Evolutionary conservation across 2,329 filamentous ascomycete species (phyloP).

Genomic region (Fusarium dlaminii): DNA sequence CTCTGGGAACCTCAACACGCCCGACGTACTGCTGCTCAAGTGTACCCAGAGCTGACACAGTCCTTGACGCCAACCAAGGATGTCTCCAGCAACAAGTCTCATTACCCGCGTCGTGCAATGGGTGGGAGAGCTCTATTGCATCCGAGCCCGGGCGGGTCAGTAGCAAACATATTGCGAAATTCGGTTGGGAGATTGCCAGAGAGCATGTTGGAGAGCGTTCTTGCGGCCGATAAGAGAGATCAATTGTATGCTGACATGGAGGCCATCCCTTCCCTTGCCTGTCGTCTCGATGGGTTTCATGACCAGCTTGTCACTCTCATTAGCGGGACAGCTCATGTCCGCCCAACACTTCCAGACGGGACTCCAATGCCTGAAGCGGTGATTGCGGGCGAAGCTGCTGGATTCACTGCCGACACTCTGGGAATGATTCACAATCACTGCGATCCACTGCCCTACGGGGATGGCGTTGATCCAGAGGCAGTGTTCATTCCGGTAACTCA

Average conservation of each 20-base stretch:
- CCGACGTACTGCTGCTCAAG: neutral
- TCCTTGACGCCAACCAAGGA: fast-evolving
- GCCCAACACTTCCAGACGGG: neutral
- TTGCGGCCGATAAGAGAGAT: neutral
- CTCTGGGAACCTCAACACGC: neutral
- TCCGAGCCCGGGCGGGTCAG: neutral
- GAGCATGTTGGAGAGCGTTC: neutral
- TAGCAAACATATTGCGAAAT: neutral
- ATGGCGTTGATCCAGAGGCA: neutral
- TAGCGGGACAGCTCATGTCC: neutral
- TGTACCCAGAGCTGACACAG: neutral
- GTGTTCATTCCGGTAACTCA: neutral
- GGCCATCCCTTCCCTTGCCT: neutral
- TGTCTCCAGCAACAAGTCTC: neutral
- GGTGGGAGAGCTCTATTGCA: neutral
- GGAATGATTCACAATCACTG: neutral
- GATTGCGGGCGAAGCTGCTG: fast-evolving
- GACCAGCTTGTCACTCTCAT: neutral
- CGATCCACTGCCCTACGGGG: neutral
- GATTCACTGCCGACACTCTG: neutral
- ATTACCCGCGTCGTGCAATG: neutral
- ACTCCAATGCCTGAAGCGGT: neutral
- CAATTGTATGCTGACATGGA: fast-evolving
- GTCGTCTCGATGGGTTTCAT: neutral
- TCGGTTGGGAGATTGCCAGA: neutral